Percentiles rank a stretch among this genome's conserved stretches.
Conservation (phyloP, 768 basidiomycete species). For the Suillus variegatus region DNA sequence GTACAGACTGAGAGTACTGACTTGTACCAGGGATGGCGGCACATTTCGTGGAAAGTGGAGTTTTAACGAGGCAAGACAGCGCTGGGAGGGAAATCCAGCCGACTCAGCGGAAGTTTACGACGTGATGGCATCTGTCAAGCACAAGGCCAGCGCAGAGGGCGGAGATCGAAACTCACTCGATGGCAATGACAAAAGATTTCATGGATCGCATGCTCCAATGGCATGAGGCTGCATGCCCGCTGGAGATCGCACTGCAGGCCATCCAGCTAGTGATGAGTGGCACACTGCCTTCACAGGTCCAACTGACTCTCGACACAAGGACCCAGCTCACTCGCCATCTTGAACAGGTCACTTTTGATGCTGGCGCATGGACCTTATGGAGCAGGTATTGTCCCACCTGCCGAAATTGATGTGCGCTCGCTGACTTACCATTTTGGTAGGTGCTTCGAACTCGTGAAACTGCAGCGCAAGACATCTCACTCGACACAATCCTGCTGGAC, state of each 20-base stretch:
- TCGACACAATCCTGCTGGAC: not conserved
- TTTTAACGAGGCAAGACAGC: not conserved
- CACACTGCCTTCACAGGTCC: not conserved
- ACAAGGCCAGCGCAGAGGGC: conserved; percentile 20
- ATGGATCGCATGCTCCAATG: not conserved
- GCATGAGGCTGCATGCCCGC: not conserved
- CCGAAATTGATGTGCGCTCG: too few relatives aligned
- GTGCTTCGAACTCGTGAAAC: conserved; percentile 31
- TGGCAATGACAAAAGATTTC: conserved; percentile 19
- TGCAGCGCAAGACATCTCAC: conserved; percentile 24
- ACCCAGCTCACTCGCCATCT: too few relatives aligned
- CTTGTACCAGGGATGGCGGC: not conserved
- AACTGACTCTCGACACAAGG: too few relatives aligned
- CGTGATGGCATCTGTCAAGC: conserved; percentile 27
- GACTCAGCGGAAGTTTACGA: conserved; percentile 23
- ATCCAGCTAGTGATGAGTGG: not conserved
- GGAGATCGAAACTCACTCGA: conserved; percentile 28
- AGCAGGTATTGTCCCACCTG: too few relatives aligned
- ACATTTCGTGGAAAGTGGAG: not conserved
- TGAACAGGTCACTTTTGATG: too few relatives aligned
- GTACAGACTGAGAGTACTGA: not conserved
- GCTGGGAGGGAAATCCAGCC: conserved; percentile 29
- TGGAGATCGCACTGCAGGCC: not conserved
- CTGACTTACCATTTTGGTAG: conserved; percentile 14
- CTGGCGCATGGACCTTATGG: too few relatives aligned